Evolutionary conservation across 2,329 filamentous ascomycete species (phyloP), one percentile per base, ranked within the genome.

Genomic region (Ceratocystiopsis minuta): DNA sequence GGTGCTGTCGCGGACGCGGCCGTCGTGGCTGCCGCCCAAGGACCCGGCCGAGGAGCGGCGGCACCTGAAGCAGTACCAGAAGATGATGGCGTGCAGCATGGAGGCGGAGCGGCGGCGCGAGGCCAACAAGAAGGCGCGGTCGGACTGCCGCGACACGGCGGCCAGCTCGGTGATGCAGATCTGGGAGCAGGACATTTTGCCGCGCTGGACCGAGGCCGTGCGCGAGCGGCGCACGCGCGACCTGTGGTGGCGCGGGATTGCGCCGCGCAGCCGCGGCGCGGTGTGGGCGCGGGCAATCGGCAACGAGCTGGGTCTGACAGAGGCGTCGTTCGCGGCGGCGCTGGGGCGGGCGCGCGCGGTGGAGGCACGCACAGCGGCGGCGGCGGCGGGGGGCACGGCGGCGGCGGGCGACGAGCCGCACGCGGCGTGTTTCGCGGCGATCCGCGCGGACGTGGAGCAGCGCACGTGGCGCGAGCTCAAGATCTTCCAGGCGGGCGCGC

Each of bases 41-140:
- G 78, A 90, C 49, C 87, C 85, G 2, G 81, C 81, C 42, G 90
- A 98, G 58, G 90, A 98, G 62, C 82, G 75, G 56, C 79, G 78
- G 50, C 90, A 98, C 58, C 57, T 98, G 49, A 86, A 74, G 53
- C 77, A 90, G 55, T 90, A 87, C 55, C 78, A 87, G 59, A 76
- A 70, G 57, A 87, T 90, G 80, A 83, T 88, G 78, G 68, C 66
- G 0, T 64, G 63, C 37, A 76, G 73, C 49, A 57, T 64, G 40
- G 72, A 74, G 52, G 68, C 72, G 0, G 75, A 78, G 31, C 68
- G 70, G 44, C 69, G 69, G 52, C 72, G 62, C 48, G 72, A 78
- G 49, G 66, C 65, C 0, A 61, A 64, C 15, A 64, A 65, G 42
- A 60, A 59, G 53, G 68, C 58, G 49, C 69, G 66, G 53, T 66